Conservation (phyloP, 1,284 basidiomycete species). For the Leccinum ambiguum region DNA sequence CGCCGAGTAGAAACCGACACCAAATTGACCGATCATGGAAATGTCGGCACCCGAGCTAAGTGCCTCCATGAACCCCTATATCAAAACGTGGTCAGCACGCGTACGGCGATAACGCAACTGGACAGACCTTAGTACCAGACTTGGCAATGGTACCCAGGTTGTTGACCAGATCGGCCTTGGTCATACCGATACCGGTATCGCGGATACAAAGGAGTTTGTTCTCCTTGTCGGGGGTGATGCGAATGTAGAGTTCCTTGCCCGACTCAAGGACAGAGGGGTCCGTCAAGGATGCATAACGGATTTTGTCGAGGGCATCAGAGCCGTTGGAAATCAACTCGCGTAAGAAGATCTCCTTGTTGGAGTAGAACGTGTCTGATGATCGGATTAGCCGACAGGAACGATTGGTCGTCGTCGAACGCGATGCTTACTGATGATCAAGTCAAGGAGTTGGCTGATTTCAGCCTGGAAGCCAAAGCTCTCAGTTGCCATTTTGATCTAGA, state of each 20-base stretch:
- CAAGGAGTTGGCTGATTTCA: conserved; percentile 94
- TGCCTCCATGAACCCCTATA: conserved; percentile 95
- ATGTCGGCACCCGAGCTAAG: conserved; percentile 96
- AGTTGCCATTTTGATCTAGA: conserved; percentile 56
- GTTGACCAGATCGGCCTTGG: conserved; percentile 97
- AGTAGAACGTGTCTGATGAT: conserved; percentile 89
- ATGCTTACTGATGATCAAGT: conserved; percentile 85
- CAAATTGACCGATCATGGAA: conserved; percentile 92
- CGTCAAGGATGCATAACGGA: conserved; percentile 92
- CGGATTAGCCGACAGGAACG: conserved; percentile 3
- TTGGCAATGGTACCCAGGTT: conserved; percentile 99
- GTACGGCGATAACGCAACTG: conserved; percentile 3
- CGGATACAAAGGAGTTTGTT: conserved; percentile 91
- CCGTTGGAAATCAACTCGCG: conserved; percentile 92
- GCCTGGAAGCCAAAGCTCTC: conserved; percentile 94
- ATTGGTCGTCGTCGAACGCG: not conserved
- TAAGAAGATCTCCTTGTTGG: conserved; percentile 98
- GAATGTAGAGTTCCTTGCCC: conserved; percentile 90
- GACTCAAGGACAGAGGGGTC: conserved; percentile 86
- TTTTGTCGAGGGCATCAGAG: conserved; percentile 97
- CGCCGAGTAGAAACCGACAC: conserved; percentile 99
- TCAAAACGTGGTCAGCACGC: conserved; percentile 15
- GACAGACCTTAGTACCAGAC: conserved; percentile 83
- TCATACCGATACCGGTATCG: conserved; percentile 99
- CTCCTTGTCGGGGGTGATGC: conserved; percentile 94